Evolutionary conservation across 345 rosid genomes (phyloP).

Genomic region (Citrus reticulata): DNA sequence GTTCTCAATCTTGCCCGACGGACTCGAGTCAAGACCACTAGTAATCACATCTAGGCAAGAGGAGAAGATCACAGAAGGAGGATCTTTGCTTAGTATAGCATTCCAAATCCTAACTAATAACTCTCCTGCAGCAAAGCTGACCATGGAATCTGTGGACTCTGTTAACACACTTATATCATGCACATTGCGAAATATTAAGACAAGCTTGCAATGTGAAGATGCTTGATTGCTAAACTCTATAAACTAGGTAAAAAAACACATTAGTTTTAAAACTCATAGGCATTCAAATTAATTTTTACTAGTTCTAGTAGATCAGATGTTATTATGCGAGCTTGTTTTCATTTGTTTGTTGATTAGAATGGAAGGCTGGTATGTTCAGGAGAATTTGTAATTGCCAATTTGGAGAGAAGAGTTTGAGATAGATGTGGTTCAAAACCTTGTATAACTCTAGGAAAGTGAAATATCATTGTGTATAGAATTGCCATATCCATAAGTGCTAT

Average conservation of each 20-base stretch:
- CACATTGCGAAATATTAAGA: conserved; percentile 71
- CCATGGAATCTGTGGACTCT: conserved; percentile 79
- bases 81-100: conserved; percentile 80
- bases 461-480: conserved; percentile 22
- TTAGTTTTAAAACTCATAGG: conserved; percentile 31
- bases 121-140: conserved; percentile 68
- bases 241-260: conserved; percentile 17
- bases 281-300: not conserved
- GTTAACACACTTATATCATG: conserved; percentile 71
- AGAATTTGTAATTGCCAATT: conserved; percentile 4
- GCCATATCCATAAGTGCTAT: not conserved
- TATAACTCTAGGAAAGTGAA: conserved; percentile 14
- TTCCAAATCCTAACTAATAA: conserved; percentile 65
- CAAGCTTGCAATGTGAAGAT: conserved; percentile 83
- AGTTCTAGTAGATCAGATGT: conserved; percentile 5
- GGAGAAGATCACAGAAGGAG: conserved; percentile 80
- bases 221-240: conserved; percentile 27
- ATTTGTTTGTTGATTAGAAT: conserved; percentile 16
- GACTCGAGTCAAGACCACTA: conserved; percentile 77
- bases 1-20: conserved; percentile 89
- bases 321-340: conserved; percentile 24
- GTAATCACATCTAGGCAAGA: conserved; percentile 82
- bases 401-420: conserved; percentile 5
- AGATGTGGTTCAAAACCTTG: not conserved
- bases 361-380: conserved; percentile 2